Evolutionary conservation across 2,329 filamentous ascomycete genomes (phyloP).

Genomic region (Botryosphaeria agaves): DNA sequence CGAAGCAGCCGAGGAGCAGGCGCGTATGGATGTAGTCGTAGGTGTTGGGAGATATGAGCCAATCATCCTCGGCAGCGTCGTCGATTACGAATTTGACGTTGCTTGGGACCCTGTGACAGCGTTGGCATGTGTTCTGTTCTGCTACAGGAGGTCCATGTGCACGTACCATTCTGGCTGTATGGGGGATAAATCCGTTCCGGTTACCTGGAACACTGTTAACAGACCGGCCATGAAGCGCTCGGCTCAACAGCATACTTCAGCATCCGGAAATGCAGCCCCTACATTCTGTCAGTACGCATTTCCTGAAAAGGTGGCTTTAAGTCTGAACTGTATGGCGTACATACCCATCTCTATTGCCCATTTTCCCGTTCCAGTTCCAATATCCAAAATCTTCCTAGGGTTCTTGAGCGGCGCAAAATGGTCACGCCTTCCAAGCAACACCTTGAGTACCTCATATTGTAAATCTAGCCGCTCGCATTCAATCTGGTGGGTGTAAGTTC

Average conservation of each 20-base stretch:
- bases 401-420: constrained; percentile 19
- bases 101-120: constrained; percentile 36
- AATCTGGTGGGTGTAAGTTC: constrained; percentile 4
- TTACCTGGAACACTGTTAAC: constrained; percentile 14
- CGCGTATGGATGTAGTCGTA: constrained; percentile 45
- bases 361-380: constrained; percentile 23
- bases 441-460: constrained; percentile 20
- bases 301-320: too few species aligned
- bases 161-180: constrained; percentile 19
- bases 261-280: constrained; percentile 13
- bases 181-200: constrained; percentile 23
- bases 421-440: constrained; percentile 15
- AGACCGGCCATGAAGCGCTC: background rate
- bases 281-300: background rate
- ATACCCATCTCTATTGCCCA: constrained; percentile 25
- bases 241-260: constrained; percentile 8
- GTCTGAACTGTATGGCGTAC: too few species aligned
- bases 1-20: constrained; percentile 39
- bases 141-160: background rate
- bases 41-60: constrained; percentile 32
- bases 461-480: constrained; percentile 21
- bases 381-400: constrained; percentile 21
- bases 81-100: constrained; percentile 64
- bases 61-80: constrained; percentile 42
- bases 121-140: background rate